phyloP scores from a whole-genome alignment of 768 basidiomycete species.

The Rhodotorula toruloides region DNA sequence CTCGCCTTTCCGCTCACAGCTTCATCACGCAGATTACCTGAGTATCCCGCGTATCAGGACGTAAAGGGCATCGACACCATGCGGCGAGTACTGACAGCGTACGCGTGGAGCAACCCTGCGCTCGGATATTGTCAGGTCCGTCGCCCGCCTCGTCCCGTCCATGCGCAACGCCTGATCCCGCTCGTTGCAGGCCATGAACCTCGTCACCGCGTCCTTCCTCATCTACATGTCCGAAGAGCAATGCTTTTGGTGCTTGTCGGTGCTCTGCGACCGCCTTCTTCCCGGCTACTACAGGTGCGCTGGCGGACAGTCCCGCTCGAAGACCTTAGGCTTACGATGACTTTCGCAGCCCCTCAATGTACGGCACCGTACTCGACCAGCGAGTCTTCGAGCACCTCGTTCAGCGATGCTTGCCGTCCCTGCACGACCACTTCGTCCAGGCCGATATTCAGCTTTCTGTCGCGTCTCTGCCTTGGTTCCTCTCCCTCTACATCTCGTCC shows the following conservation, averaged over 20 bases:
- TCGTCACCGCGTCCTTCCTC: constrained; percentile 87
- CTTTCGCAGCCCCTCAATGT: constrained; percentile 78
- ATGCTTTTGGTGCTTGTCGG: constrained; percentile 92
- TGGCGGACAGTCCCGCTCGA: not conserved
- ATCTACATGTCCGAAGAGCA: constrained; percentile 99
- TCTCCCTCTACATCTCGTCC: constrained; percentile 70
- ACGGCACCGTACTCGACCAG: constrained; percentile 96
- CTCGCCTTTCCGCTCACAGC: not conserved
- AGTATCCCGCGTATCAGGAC: constrained; percentile 91
- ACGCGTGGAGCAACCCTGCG: constrained; percentile 83
- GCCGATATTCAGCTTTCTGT: constrained; percentile 97
- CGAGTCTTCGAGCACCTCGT: constrained; percentile 95
- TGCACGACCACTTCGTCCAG: constrained; percentile 81
- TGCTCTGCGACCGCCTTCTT: constrained; percentile 85
- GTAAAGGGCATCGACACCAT: constrained; percentile 79
- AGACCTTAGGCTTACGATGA: not conserved
- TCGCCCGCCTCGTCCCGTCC: not conserved
- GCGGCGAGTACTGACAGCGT: constrained; percentile 85
- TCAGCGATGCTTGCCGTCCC: constrained; percentile 58
- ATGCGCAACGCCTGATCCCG: constrained; percentile 66
- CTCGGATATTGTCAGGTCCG: constrained; percentile 44
- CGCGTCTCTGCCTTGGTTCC: constrained; percentile 94
- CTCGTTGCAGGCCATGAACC: constrained; percentile 83
- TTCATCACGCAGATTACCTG: constrained; percentile 63
- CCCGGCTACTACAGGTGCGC: constrained; percentile 94